Evolutionary conservation across 2,329 filamentous ascomycete genomes (phyloP).

Genomic region (Daldinia sp.): DNA sequence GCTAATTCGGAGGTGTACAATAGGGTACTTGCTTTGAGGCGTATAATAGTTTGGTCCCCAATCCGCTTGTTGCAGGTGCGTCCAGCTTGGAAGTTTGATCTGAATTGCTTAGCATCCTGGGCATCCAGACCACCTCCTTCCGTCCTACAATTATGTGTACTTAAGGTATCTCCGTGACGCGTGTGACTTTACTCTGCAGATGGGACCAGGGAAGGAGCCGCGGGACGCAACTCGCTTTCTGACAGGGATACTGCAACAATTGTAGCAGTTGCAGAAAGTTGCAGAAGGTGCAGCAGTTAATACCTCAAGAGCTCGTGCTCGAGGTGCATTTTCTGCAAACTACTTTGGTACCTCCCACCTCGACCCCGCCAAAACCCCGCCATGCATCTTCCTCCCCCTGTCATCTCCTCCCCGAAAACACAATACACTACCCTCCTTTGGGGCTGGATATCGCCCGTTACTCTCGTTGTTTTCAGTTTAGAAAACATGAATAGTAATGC

Average conservation of each 20-base stretch:
- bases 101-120: conserved; percentile 5
- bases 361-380: conserved; percentile 39
- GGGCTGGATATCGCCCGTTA: background rate
- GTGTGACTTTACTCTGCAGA: conserved; percentile 29
- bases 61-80: conserved; percentile 9
- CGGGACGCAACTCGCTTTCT: conserved; percentile 20
- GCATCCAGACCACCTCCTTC: conserved; percentile 2
- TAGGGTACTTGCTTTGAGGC: conserved; percentile 6
- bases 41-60: conserved; percentile 7
- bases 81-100: conserved; percentile 11
- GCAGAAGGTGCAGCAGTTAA: conserved; percentile 23
- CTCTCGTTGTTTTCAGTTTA: conserved; percentile 14
- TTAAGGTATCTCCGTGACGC: conserved; percentile 18
- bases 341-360: conserved; percentile 12
- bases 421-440: background rate
- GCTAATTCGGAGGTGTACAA: conserved; percentile 22
- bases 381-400: conserved; percentile 29
- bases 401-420: conserved; percentile 15
- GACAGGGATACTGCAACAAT: conserved; percentile 26
- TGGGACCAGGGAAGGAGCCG: conserved; percentile 31
- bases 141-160: background rate
- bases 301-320: conserved; percentile 40
- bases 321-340: conserved; percentile 37
- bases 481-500: conserved; percentile 17
- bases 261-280: conserved; percentile 18